Base-by-base conservation (phyloP, 2,329 filamentous ascomycete species). In the Elsinoe ampelina region DNA sequence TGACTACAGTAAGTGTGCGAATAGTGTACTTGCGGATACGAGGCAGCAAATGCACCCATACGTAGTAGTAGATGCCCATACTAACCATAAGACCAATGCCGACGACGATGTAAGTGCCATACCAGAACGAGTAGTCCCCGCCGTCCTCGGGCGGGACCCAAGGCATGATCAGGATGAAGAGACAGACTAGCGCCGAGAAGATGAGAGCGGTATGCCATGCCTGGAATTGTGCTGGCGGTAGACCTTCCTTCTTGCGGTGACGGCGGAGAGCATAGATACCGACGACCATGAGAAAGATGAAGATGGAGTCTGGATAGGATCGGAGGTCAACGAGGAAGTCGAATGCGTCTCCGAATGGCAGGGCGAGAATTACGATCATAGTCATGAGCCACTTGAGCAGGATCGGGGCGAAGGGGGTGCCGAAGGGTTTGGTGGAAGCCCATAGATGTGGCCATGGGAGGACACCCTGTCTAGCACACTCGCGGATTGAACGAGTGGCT, bases 321-420 rank as follows among this genome's bases (percentile, higher is more conserved):
- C 88, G 84, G 0, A 73, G 68, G 62, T 79, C 78, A 65, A 80
- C 71, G 41, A 78, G 63, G 63, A 84, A 84, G 70, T 82, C 82
- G 69, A 83, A 85, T 0, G 81, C 81, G 67, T 84, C 82, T 34
- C 82, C 84, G 1, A 83, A 81, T 1, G 84, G 84, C 35, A 83
- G 82, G 0, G 81, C 83, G 1, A 86, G 71, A 67, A 87, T 84
- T 64, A 84, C 82, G 57, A 85, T 78, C 47, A 83, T 77, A 0
- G 77, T 84, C 12, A 84, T 80, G 32, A 80, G 66, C 78, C 80
- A 86, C 72, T 85, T 81, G 72, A 81, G 77, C 58, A 83, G 81
- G 1, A 84, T 75, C 0, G 84, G 85, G 22, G 79, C 77, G 48
- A 81, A 75, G 2, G 81, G 82, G 0, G 80, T 81, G 63, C 82